Conservation (phyloP, 306 rosid genomes). For the Oemleria cerasiformis region DNA sequence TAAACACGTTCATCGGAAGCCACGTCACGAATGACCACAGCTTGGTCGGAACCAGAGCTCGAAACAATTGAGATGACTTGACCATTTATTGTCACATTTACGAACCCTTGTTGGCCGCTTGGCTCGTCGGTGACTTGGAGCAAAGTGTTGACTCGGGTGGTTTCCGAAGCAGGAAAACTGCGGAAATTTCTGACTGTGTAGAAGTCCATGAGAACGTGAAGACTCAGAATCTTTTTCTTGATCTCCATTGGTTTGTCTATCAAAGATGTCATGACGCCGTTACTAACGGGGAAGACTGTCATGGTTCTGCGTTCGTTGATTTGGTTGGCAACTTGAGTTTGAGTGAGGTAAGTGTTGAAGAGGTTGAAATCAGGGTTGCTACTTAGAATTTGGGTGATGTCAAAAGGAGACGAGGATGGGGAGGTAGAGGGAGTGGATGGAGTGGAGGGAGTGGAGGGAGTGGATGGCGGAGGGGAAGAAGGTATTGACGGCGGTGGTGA, state of each 20-base stretch:
- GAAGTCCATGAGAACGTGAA: conserved; percentile 37
- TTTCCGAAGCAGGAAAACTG: not conserved
- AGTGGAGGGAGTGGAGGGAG: not conserved
- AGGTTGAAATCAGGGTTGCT: conserved; percentile 26
- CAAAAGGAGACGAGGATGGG: not conserved
- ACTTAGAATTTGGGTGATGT: conserved; percentile 1
- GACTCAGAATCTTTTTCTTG: conserved; percentile 28
- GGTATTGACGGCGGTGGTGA: not conserved
- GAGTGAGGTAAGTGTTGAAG: conserved; percentile 38
- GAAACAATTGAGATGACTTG: conserved; percentile 19
- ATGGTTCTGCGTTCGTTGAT: conserved; percentile 17
- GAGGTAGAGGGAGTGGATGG: not conserved
- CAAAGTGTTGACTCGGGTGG: conserved; percentile 27
- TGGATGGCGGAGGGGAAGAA: not conserved
- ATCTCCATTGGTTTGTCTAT: conserved; percentile 36
- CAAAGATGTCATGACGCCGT: conserved; percentile 25
- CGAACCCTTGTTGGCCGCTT: conserved; percentile 21
- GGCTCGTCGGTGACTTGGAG: conserved; percentile 24
- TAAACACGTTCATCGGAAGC: not conserved
- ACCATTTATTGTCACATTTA: conserved; percentile 16
- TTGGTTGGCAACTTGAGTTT: conserved; percentile 26
- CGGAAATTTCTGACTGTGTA: conserved; percentile 24
- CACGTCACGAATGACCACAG: not conserved
- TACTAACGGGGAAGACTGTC: conserved; percentile 40
- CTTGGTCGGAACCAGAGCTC: conserved; percentile 7